These are phyloP conservation scores for Marsdenia floribunda DNA, from an alignment of 257 asterid genomes.

Conservation along the genomic window DNA sequence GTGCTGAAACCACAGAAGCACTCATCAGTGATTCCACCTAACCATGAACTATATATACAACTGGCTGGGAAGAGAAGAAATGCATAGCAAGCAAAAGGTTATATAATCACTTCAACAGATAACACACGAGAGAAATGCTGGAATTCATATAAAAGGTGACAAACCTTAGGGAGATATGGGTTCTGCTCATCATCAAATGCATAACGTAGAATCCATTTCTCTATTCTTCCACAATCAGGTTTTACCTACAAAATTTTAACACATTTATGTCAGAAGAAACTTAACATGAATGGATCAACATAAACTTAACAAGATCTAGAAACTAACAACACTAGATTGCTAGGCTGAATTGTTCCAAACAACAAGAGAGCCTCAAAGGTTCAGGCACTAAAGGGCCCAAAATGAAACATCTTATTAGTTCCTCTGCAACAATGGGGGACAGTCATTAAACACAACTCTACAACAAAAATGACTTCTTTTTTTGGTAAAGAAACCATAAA, in stretches of 20 bases:
- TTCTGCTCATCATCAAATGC: constrained; percentile 88
- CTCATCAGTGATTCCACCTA: constrained; percentile 8
- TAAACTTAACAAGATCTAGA: neutral
- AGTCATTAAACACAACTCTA: neutral
- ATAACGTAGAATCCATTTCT: constrained; percentile 89
- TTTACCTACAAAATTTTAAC: constrained; percentile 46
- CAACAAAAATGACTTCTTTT: neutral
- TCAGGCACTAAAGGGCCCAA: neutral
- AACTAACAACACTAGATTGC: neutral
- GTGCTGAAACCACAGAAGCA: constrained; percentile 49
- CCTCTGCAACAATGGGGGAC: neutral
- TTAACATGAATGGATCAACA: neutral
- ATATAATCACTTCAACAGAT: neutral
- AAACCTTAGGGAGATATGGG: constrained; percentile 94
- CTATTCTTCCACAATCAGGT: constrained; percentile 88
- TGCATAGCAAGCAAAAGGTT: neutral
- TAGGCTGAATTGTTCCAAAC: neutral
- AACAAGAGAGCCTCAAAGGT: neutral
- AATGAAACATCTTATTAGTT: neutral
- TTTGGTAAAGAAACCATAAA: neutral
- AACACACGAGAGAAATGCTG: neutral
- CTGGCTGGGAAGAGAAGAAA: neutral
- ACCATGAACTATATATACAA: neutral
- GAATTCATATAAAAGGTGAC: constrained; percentile 5
- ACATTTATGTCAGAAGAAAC: constrained; percentile 8